Conservation (phyloP, 257 asterid genomes). For the Ehretia macrophylla region DNA sequence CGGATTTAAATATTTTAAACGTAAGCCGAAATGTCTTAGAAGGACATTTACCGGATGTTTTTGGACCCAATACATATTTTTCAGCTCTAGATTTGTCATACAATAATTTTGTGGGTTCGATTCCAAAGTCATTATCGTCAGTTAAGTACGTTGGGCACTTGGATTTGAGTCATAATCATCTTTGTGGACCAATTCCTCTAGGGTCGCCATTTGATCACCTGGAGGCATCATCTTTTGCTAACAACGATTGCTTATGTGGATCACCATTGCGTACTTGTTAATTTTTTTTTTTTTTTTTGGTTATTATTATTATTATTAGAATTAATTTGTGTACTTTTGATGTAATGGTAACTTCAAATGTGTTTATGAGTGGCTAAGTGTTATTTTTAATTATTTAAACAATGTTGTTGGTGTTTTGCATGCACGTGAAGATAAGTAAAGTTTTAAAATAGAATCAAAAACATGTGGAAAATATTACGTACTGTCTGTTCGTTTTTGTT, state of each 20-base stretch:
- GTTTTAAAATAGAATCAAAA: too few relatives aligned
- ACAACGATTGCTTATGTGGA: slow-evolving; percentile 90
- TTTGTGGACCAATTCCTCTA: slow-evolving; percentile 79
- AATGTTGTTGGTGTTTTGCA: too few relatives aligned
- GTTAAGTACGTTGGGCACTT: slow-evolving; percentile 78
- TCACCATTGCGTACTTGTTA: slow-evolving; percentile 59
- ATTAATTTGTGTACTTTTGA: background rate
- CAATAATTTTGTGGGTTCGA: slow-evolving; percentile 57
- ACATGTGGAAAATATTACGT: too few relatives aligned
- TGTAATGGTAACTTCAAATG: background rate
- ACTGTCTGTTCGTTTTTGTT: too few relatives aligned
- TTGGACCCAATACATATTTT: slow-evolving; percentile 59
- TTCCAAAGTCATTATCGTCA: slow-evolving; percentile 57
- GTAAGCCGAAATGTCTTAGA: slow-evolving; percentile 62
- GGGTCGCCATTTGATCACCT: slow-evolving; percentile 91
- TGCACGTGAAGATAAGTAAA: too few relatives aligned
- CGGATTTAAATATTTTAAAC: slow-evolving; percentile 72
- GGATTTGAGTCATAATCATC: slow-evolving; percentile 85
- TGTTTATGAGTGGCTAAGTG: too few relatives aligned
- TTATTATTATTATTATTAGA: background rate
- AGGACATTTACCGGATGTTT: slow-evolving; percentile 73
- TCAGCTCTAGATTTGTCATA: slow-evolving; percentile 69
- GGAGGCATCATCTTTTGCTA: slow-evolving; percentile 71
- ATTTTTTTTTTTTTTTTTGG: background rate
- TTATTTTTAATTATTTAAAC: too few relatives aligned